Evolutionary conservation across 2,329 filamentous ascomycete genomes (phyloP).

Genomic region (Mariannaea sp.): DNA sequence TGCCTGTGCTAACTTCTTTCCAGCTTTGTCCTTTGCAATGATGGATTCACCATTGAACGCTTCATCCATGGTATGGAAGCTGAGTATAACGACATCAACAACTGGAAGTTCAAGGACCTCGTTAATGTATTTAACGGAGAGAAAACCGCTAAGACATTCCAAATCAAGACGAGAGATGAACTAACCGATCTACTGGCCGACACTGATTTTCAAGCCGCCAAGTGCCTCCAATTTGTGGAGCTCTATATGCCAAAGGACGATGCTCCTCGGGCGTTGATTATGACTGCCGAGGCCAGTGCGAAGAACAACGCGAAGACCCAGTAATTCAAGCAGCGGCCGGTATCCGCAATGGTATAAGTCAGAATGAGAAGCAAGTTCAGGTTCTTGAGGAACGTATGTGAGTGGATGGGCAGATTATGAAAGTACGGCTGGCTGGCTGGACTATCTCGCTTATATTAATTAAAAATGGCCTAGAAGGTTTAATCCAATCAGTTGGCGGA

Average conservation of each 20-base stretch:
- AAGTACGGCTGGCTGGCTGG: neutral
- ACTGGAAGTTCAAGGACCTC: conserved; percentile 74
- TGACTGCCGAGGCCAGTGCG: conserved; percentile 73
- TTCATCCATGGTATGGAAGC: conserved; percentile 84
- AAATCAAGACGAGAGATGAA: conserved; percentile 71
- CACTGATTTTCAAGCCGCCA: conserved; percentile 63
- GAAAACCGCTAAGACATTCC: conserved; percentile 64
- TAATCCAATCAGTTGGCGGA: conserved; percentile 7
- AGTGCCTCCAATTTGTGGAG: conserved; percentile 73
- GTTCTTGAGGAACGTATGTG: conserved; percentile 23
- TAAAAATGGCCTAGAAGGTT: conserved; percentile 32
- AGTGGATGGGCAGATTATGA: conserved; percentile 10
- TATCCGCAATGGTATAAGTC: conserved; percentile 6
- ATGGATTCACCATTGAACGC: conserved; percentile 88
- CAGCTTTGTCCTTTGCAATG: conserved; percentile 82
- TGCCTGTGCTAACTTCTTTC: conserved; percentile 27
- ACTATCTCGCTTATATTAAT: conserved; percentile 24
- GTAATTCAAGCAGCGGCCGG: conserved; percentile 24
- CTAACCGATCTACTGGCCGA: conserved; percentile 69
- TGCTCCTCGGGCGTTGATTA: conserved; percentile 70
- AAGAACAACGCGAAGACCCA: conserved; percentile 62
- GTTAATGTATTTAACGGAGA: conserved; percentile 70
- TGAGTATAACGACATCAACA: conserved; percentile 77
- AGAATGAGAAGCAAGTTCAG: conserved; percentile 16
- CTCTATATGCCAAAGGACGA: conserved; percentile 80